Evolutionary conservation across 352 stramenopile genomes (phyloP).

Genomic region (Pythium sukuiense): DNA sequence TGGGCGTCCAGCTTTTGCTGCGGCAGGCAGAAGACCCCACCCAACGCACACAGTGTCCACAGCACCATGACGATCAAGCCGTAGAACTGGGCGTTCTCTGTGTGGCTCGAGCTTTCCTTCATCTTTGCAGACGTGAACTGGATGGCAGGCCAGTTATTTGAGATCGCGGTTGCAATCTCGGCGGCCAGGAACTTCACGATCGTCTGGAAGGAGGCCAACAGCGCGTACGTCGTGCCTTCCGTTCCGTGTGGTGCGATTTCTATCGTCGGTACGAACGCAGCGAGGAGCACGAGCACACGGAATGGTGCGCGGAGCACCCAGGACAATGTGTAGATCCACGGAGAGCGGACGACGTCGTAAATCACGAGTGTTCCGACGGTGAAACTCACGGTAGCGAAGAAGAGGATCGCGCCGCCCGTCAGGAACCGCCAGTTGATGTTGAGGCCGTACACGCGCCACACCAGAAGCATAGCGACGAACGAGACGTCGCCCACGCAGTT

Average conservation of each 20-base stretch:
- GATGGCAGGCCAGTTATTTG: slow-evolving; percentile 2
- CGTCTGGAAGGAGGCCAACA: slow-evolving; percentile 39
- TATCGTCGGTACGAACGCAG: slow-evolving; percentile 39
- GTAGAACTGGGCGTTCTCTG: slow-evolving; percentile 16
- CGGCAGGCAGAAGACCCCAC: slow-evolving; percentile 32
- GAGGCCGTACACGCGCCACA: slow-evolving; percentile 29
- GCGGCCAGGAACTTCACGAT: slow-evolving; percentile 33
- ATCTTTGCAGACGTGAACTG: slow-evolving; percentile 14
- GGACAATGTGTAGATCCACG: slow-evolving; percentile 32
- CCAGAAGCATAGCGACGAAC: slow-evolving; percentile 25
- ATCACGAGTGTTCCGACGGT: slow-evolving; percentile 28
- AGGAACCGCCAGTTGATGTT: slow-evolving; percentile 31
- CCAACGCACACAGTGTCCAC: slow-evolving; percentile 27
- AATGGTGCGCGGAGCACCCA: slow-evolving; percentile 25
- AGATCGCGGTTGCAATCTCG: slow-evolving; percentile 28
- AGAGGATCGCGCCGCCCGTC: slow-evolving; percentile 21
- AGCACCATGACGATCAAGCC: slow-evolving; percentile 20
- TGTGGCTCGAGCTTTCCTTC: not conserved
- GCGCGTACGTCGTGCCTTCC: slow-evolving; percentile 44
- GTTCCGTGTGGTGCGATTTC: slow-evolving; percentile 45
- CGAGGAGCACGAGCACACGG: slow-evolving; percentile 33
- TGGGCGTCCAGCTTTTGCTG: slow-evolving; percentile 48
- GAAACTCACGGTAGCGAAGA: slow-evolving; percentile 15
- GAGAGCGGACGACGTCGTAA: slow-evolving; percentile 22
- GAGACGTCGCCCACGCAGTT: slow-evolving; percentile 27